phyloP scores from a whole-genome alignment of 441 rosid species.

The Gossypium armourianum region DNA sequence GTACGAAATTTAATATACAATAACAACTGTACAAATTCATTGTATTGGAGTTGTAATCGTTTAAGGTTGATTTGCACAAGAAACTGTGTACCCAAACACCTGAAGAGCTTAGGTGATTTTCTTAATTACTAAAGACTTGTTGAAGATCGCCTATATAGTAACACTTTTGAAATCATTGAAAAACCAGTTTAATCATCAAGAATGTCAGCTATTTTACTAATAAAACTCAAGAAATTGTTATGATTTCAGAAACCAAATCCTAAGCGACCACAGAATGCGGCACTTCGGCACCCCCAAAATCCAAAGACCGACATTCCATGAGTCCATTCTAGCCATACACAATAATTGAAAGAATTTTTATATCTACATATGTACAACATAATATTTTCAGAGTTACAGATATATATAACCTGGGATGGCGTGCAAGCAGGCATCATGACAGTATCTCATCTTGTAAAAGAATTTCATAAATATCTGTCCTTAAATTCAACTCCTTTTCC shows the following conservation, averaged over 20 bases:
- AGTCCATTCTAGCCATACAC: neutral
- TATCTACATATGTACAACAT: neutral
- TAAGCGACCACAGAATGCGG: neutral
- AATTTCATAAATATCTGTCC: slow-evolving; percentile 89
- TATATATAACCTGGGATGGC: neutral
- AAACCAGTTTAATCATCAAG: neutral
- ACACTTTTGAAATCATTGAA: neutral
- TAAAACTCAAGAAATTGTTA: neutral
- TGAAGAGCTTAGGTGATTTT: neutral
- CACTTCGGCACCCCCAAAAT: neutral
- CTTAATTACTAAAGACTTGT: neutral
- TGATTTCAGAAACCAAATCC: neutral
- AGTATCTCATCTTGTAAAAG: slow-evolving; percentile 57
- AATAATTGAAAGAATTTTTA: neutral
- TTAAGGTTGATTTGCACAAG: neutral
- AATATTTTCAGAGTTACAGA: neutral
- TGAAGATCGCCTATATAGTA: neutral
- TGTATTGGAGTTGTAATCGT: neutral
- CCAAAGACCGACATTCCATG: neutral
- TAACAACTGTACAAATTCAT: neutral
- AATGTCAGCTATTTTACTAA: neutral
- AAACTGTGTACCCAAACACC: neutral
- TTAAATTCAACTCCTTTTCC: slow-evolving; percentile 75
- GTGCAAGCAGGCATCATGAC: slow-evolving; percentile 11
- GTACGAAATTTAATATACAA: neutral